phyloP scores from a whole-genome alignment of 768 basidiomycete genomes.

The Lactarius indigo region DNA sequence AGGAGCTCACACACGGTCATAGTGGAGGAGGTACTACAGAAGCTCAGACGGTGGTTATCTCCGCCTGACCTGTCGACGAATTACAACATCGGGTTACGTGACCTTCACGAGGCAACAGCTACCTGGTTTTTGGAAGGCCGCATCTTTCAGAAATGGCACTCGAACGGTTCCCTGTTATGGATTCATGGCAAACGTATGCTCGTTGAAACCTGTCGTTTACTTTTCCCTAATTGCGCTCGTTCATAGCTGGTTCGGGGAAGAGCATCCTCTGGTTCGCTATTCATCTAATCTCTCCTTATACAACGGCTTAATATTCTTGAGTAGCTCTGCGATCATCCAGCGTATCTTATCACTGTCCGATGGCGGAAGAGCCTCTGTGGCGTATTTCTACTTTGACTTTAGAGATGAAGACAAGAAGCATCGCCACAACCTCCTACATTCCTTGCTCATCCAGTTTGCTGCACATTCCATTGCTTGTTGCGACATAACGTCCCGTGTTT shows the following conservation, averaged over 20 bases:
- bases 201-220: neutral
- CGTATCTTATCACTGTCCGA: neutral
- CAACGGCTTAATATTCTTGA: neutral
- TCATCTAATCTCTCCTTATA: neutral
- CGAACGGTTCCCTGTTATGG: neutral
- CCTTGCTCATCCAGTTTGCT: neutral
- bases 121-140: neutral
- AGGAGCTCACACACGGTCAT: neutral
- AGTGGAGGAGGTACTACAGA: neutral
- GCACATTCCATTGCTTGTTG: neutral
- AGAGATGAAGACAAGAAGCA: neutral
- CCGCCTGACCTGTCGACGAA: neutral
- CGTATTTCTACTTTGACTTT: neutral
- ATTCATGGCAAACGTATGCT: neutral
- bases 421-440: neutral
- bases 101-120: neutral
- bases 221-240: neutral
- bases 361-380: neutral
- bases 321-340: neutral
- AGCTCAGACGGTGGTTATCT: neutral
- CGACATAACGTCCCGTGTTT: neutral
- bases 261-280: neutral
- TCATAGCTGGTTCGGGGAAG: neutral
- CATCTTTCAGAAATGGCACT: neutral
- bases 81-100: neutral